Evolutionary conservation across 371 early-diverging fungal species (phyloP), one percentile per base, ranked within the genome.

Genomic region (Actinomucor elegans): DNA sequence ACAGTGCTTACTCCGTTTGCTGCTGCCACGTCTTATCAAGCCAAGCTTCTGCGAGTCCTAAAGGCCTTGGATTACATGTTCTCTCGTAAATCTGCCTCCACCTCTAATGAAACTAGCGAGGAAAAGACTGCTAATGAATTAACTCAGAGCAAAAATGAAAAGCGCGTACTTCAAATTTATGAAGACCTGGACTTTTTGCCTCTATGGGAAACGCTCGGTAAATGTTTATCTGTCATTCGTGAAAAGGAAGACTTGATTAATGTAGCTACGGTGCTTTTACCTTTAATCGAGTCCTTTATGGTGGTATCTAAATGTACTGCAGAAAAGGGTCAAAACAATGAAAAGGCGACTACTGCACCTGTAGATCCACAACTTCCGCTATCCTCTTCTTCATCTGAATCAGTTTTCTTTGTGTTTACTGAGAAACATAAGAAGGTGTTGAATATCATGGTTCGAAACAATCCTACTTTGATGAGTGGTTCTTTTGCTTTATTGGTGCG

Each of bases 271-370:
- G 92, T 95, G 3, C 64, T 98, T 1, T 68, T 98, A 24, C 99
- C 99, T 6, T 66, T 94, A 44, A 93, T 98, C 55, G 99, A 98
- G 69, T 86, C 93, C 6, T 94, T 97, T 66, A 95, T 98, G 97
- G 94, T 96, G 4, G 91, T 97, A 4, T 91, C 92, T 14, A 91
- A 89, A 57, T 82, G 86, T 56, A 76, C 80, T 8, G 75, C 79
- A n/a, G 62, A 60, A 11, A 73, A 68, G 27, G 62, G 57, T 4
- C 60, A 59, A 32, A 50, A 36, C 29, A 50, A 38, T 27, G 71
- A 66, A 42, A 69, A 71, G 48, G 59, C 61, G 14, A 66, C 58
- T 33, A 57, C 58, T 14, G 54, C 58, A 17, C 60, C 58, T 28
- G 48, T 58, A 27, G 59, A 61, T 4, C 48, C 34, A 24, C 42